phyloP scores from a whole-genome alignment of 805 yeast genomes.

The Ogataea polymorpha region DNA sequence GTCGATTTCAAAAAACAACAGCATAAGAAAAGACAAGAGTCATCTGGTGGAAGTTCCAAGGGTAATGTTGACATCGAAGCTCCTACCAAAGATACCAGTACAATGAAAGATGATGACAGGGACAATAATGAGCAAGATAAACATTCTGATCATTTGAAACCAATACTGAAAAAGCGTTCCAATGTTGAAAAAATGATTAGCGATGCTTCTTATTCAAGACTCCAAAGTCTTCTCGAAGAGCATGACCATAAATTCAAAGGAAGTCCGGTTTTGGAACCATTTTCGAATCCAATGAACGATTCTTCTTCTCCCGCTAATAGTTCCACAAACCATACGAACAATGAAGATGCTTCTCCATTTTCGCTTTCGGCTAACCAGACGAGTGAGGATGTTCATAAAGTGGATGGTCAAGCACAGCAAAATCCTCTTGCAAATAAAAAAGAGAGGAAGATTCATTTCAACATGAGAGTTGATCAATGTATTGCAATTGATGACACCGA shows the following conservation, averaged over 20 bases:
- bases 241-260: conserved; percentile 31
- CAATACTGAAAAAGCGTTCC: conserved; percentile 84
- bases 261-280: conserved; percentile 33
- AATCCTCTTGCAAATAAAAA: conserved; percentile 24
- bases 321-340: conserved; percentile 8
- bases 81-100: too few species aligned
- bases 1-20: conserved; percentile 18
- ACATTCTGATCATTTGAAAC: conserved; percentile 52
- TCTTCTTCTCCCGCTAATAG: conserved; percentile 19
- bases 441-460: conserved; percentile 83
- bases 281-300: conserved; percentile 16
- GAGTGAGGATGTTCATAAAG: conserved; percentile 5
- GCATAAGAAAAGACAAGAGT: conserved; percentile 4
- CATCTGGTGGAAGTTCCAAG: not conserved
- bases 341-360: conserved; percentile 20
- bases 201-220: conserved; percentile 41
- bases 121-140: not conserved
- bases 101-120: too few species aligned
- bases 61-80: too few species aligned
- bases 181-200: conserved; percentile 77
- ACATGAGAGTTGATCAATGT: conserved; percentile 93
- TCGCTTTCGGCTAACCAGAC: conserved; percentile 21
- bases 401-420: conserved; percentile 5
- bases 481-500: conserved; percentile 54
- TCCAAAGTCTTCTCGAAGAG: conserved; percentile 31